Base-by-base conservation (phyloP, 2,329 filamentous ascomycete genomes). In the Fusarium miscanthi region DNA sequence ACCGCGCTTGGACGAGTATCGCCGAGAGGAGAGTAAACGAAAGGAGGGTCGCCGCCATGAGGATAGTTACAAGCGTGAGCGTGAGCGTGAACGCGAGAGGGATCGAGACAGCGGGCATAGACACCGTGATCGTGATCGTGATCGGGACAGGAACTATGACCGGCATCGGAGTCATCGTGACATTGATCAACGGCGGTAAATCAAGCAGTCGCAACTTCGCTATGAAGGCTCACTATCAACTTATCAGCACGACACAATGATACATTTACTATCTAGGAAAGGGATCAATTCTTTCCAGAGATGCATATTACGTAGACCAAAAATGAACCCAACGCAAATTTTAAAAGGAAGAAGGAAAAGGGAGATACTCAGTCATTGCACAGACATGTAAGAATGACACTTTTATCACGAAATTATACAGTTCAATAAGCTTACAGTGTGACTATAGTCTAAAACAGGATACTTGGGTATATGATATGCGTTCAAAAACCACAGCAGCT, bases 1-100 rank as follows among this genome's bases (percentile, higher is more conserved):
- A 14, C 85, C 85, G 17, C 82, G 85, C 45, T 78, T 89, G 17
- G 82, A 86, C 30, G 87, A 89, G 53, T 89, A 89, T 65, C 81
- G 82, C 31, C 80, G 80, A 9, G 84, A 84, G 62, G 81, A 84
- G 72, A 83, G 81, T 40, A 84, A 82, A 68, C 81, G 83, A 52
- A 86, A 83, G 69, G 85, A 86, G 63, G 79, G 80, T 43, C 79
- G 82, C 59, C 79, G 82, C 49, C 73, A 81, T 8, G 83, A 85
- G 35, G 82, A 85, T 49, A 84, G 83, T 73, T 87, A 88, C 70
- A 87, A 87, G 67, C 78, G 81, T 53, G 81, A 83, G 33, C 78
- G 82, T 33, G 82, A 84, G 77, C 80, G 73, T 81, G 80, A 81
- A 48, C 80, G 73, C 81, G 80, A 81, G 46, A 76, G 78, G 53